Evolutionary conservation across 208 protist species (phyloP), one percentile per base, ranked within the genome.

Genomic region (Trypanosoma cruzi): DNA sequence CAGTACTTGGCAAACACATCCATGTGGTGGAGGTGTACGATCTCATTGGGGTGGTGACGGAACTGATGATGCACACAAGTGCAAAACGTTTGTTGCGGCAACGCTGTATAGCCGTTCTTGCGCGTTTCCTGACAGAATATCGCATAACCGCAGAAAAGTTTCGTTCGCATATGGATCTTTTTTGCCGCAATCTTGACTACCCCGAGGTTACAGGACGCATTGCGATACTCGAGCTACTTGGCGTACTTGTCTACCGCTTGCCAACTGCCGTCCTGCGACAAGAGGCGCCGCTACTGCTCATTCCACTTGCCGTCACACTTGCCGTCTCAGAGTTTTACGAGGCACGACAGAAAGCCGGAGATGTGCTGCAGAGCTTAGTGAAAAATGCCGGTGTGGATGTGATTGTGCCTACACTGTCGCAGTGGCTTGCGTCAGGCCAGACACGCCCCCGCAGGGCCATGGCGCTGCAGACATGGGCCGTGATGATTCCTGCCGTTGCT

Each of bases 121-220:
- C 84, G 8, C 85, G 89, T 64, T 97, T 97, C 77, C 73, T 97
- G 22, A 94, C 90, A n/a, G 90, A 97, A 77, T 97, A 93, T 74
- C 80, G 84, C 40, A 83, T 97, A 64, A 97, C 93, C 11, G 82
- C 82, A 18, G 78, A 88, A 44, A 96, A 96, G 79, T 94, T 96
- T 62, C 80, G 82, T 61, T 95, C 89, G 0, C 93, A 97, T 68
- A 83, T 97, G 31, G 91, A 97, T 71, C 68, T 92, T 29, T 78
- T 91, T 58, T 90, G 85, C 71, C 71, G 81, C 20, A 97, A 97
- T 69, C 75, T 97, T 14, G 87, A 95, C 67, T 96, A 91, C 77
- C 90, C 90, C 8, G 85, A 92, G 49, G 57, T 92, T 26, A 80
- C 72, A 2, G 93, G 90, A 14, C 81, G 85, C 14, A 75, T 92